Percentiles rank a stretch among this genome's conserved stretches.
Evolutionary conservation across 768 basidiomycete genomes (phyloP).

Genomic region (Russula ochroleuca): DNA sequence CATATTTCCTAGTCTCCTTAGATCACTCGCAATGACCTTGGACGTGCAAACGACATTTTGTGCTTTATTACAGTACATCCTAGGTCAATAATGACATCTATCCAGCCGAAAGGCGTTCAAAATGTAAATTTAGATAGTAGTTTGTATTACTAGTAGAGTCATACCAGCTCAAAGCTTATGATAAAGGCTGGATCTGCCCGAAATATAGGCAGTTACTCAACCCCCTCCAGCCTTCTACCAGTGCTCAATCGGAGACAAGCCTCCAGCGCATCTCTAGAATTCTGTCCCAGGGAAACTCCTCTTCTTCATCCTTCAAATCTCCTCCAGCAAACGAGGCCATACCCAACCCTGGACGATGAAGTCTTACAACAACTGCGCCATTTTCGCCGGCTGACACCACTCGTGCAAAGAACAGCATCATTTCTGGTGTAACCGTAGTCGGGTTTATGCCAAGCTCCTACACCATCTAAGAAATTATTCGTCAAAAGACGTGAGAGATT

Average conservation of each 20-base stretch:
- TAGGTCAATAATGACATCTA: slow-evolving; percentile 13
- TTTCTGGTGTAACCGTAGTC: slow-evolving; percentile 55
- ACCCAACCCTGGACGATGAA: slow-evolving; percentile 25
- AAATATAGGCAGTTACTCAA: background rate
- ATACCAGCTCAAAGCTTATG: background rate
- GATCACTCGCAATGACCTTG: background rate
- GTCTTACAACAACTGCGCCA: slow-evolving; percentile 27
- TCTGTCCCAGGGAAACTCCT: slow-evolving; percentile 18
- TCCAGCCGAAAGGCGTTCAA: slow-evolving; percentile 5
- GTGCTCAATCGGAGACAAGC: background rate
- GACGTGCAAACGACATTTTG: background rate
- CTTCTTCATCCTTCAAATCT: slow-evolving; percentile 18
- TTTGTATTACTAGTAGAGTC: slow-evolving; percentile 20
- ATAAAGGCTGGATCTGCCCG: background rate
- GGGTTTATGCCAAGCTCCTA: slow-evolving; percentile 60
- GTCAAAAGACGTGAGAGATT: background rate
- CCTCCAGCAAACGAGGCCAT: slow-evolving; percentile 18
- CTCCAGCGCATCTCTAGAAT: slow-evolving; percentile 23
- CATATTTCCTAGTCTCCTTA: background rate
- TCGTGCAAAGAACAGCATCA: slow-evolving; percentile 45
- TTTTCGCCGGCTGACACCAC: slow-evolving; percentile 34
- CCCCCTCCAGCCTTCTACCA: background rate
- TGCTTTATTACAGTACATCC: background rate
- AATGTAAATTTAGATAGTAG: slow-evolving; percentile 18
- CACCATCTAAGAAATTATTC: background rate